phyloP scores from a whole-genome alignment of 257 asterid genomes.

The Solanum gracilifrons region DNA sequence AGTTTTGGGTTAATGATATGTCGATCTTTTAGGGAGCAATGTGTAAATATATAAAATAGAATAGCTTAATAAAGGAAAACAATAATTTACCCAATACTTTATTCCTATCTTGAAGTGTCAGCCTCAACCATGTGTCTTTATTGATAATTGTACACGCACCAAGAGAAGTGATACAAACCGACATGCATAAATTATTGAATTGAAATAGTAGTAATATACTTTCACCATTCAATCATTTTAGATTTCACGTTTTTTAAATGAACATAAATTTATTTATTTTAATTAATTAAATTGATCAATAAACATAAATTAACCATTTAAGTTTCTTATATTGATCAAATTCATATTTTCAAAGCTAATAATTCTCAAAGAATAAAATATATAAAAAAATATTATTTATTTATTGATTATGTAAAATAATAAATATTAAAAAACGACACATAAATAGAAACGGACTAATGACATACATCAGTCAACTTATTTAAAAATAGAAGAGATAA shows the following conservation, averaged over 20 bases:
- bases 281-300: too few relatives aligned
- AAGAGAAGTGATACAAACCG: neutral
- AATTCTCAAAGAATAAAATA: too few relatives aligned
- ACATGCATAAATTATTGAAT: neutral
- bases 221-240: too few relatives aligned
- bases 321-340: too few relatives aligned
- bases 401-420: too few relatives aligned
- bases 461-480: neutral
- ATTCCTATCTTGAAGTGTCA: neutral
- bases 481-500: neutral
- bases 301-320: too few relatives aligned
- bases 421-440: too few relatives aligned
- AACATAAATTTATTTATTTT: too few relatives aligned
- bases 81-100: neutral
- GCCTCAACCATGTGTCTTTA: neutral
- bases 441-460: too few relatives aligned
- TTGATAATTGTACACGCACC: neutral
- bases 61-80: neutral
- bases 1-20: neutral
- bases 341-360: too few relatives aligned
- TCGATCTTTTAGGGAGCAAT: neutral
- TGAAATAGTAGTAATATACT: neutral
- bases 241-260: too few relatives aligned
- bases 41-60: neutral
- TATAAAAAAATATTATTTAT: too few relatives aligned